Evolutionary conservation across 73 alveolate genomes (phyloP).

Genomic region (Paramecium pentaurelia): DNA sequence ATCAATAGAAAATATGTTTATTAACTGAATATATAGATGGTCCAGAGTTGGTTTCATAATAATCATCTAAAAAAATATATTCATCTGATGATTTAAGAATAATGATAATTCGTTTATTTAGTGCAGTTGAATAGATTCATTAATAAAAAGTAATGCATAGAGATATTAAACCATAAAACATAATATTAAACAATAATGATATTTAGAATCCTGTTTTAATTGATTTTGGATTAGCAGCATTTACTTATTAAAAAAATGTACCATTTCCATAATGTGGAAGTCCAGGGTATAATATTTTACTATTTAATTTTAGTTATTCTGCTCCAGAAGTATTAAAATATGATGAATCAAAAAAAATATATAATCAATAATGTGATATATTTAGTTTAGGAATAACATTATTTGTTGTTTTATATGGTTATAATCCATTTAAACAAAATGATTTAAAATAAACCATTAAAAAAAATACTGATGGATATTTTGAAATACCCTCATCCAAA

Average conservation of each 20-base stretch:
- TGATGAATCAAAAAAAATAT: constrained; percentile 1
- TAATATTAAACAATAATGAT: background rate
- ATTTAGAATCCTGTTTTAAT: background rate
- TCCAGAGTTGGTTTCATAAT: background rate
- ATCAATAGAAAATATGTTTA: background rate
- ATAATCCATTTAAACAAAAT: constrained; percentile 7
- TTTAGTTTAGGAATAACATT: constrained; percentile 10
- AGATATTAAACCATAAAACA: constrained; percentile 33
- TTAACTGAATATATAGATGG: background rate
- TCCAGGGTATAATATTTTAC: background rate
- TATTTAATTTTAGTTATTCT: constrained; percentile 3
- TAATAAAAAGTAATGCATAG: background rate
- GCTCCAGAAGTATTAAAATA: constrained; percentile 33
- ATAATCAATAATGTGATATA: background rate
- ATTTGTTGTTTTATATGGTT: constrained; percentile 17
- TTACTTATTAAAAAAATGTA: background rate
- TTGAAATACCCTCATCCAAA: constrained; percentile 24
- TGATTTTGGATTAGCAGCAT: constrained; percentile 25
- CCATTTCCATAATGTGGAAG: constrained; percentile 46
- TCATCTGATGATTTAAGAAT: background rate
- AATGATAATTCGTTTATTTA: background rate
- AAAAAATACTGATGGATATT: constrained; percentile 26
- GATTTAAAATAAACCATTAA: constrained; percentile 7
- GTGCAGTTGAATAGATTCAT: constrained; percentile 4
- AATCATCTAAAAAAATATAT: background rate